These are phyloP conservation scores for Astragalus membranaceus DNA, from an alignment of 306 rosid genomes.

Conservation along the genomic window DNA sequence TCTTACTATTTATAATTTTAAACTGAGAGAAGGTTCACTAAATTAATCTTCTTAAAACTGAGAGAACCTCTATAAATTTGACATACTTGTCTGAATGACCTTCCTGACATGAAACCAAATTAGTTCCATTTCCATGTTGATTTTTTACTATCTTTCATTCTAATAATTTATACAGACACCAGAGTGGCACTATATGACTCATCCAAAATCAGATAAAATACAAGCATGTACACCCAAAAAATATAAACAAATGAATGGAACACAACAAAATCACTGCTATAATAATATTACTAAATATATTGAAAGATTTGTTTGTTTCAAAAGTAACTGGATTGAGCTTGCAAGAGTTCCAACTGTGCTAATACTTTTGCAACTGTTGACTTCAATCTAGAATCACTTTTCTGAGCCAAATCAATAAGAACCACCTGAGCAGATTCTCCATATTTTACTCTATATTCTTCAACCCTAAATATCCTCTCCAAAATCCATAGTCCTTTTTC, in stretches of 20 bases:
- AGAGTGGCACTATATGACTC: no score
- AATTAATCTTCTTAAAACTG: no score
- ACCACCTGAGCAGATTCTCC: slow-evolving; percentile 68
- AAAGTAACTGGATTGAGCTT: slow-evolving; percentile 66
- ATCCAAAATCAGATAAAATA: not conserved
- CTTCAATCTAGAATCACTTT: slow-evolving; percentile 65
- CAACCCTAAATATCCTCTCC: slow-evolving; percentile 66
- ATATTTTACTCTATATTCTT: slow-evolving; percentile 50
- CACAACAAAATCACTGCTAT: slow-evolving; percentile 8
- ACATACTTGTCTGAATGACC: no score
- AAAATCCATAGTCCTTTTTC: slow-evolving; percentile 80
- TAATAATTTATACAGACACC: no score
- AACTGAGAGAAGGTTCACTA: no score
- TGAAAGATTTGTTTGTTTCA: slow-evolving; percentile 31
- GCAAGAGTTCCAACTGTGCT: slow-evolving; percentile 70
- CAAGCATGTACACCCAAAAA: slow-evolving; percentile 25
- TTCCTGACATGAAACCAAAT: no score
- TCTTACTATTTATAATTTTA: no score
- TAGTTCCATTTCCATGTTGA: no score
- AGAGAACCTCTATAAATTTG: no score
- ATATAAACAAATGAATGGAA: slow-evolving; percentile 13
- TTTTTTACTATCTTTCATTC: not conserved
- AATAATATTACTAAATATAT: not conserved
- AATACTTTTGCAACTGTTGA: slow-evolving; percentile 64
- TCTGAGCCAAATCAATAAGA: slow-evolving; percentile 78